These are phyloP conservation scores for Russula sp. DNA, from an alignment of 768 basidiomycete species.

Conservation along the genomic window DNA sequence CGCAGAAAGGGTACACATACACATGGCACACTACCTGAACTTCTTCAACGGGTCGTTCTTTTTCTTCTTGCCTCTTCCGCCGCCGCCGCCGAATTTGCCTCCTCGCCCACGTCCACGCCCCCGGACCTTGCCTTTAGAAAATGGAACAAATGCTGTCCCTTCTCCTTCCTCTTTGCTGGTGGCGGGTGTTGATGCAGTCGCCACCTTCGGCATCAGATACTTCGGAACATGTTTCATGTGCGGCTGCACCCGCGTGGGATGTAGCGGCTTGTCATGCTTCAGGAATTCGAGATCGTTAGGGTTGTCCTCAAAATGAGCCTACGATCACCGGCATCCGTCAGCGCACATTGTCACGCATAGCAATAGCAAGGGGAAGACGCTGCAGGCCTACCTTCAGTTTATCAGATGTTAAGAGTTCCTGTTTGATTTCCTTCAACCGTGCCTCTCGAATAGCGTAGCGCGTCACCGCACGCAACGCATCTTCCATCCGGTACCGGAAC, in stretches of 20 bases:
- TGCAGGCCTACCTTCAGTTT: slow-evolving; percentile 80
- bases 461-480: slow-evolving; percentile 87
- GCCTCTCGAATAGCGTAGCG: slow-evolving; percentile 85
- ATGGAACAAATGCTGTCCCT: slow-evolving; percentile 63
- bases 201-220: slow-evolving; percentile 84
- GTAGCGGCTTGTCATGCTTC: slow-evolving; percentile 91
- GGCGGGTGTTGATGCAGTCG: slow-evolving; percentile 44
- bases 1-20: not conserved
- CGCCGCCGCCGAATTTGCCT: slow-evolving; percentile 42
- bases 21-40: not conserved
- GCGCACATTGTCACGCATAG: not conserved
- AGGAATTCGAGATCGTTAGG: slow-evolving; percentile 86
- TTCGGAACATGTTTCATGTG: slow-evolving; percentile 97
- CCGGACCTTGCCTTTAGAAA: slow-evolving; percentile 61
- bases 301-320: slow-evolving; percentile 99
- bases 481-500: slow-evolving; percentile 97
- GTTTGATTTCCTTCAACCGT: slow-evolving; percentile 20
- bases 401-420: slow-evolving; percentile 91
- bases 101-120: slow-evolving; percentile 49
- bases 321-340: slow-evolving; percentile 1
- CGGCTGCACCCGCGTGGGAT: slow-evolving; percentile 83
- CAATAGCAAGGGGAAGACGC: not conserved
- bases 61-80: slow-evolving; percentile 48
- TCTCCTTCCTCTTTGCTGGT: slow-evolving; percentile 24
- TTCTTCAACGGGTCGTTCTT: slow-evolving; percentile 67